These are phyloP conservation scores for Boletus pseudo-olivaceus DNA, from an alignment of 768 basidiomycete species.

Conservation along the genomic window DNA sequence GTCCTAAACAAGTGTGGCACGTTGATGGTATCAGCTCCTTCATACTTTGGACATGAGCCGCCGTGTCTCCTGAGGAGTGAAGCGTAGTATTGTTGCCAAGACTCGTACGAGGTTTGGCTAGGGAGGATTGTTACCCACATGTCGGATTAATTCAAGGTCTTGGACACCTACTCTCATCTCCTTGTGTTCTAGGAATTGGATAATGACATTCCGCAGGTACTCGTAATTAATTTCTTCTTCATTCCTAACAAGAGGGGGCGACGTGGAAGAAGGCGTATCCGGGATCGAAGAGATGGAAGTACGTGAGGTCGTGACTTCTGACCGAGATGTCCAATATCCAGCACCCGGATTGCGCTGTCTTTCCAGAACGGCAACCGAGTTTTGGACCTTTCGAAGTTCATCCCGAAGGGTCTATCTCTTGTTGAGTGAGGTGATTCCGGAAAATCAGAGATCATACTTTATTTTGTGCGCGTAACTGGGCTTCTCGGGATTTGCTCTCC, in stretches of 20 bases:
- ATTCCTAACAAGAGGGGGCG: slow-evolving; percentile 36
- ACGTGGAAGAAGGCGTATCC: slow-evolving; percentile 35
- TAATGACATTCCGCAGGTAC: slow-evolving; percentile 91
- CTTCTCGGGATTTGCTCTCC: slow-evolving; percentile 67
- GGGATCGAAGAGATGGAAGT: slow-evolving; percentile 43
- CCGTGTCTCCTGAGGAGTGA: slow-evolving; percentile 93
- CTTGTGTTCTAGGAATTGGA: slow-evolving; percentile 97
- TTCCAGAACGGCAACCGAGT: slow-evolving; percentile 85
- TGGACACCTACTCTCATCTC: slow-evolving; percentile 83
- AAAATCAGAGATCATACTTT: slow-evolving; percentile 52
- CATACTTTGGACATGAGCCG: slow-evolving; percentile 84
- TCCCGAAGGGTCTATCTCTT: slow-evolving; percentile 77
- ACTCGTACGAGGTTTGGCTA: slow-evolving; percentile 90
- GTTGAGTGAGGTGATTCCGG: slow-evolving; percentile 3
- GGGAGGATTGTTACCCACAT: slow-evolving; percentile 4
- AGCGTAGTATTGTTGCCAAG: slow-evolving; percentile 85
- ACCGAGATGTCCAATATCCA: slow-evolving; percentile 78
- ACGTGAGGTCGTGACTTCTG: slow-evolving; percentile 32
- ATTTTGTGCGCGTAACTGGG: slow-evolving; percentile 68
- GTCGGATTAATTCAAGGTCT: background rate
- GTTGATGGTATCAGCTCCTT: slow-evolving; percentile 6
- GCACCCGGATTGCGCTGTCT: slow-evolving; percentile 90
- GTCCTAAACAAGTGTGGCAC: background rate
- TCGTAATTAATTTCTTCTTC: slow-evolving; percentile 96
- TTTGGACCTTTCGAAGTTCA: slow-evolving; percentile 93